phyloP scores from a whole-genome alignment of 139 green algal species.

The Raphidocelis subcapitata region DNA sequence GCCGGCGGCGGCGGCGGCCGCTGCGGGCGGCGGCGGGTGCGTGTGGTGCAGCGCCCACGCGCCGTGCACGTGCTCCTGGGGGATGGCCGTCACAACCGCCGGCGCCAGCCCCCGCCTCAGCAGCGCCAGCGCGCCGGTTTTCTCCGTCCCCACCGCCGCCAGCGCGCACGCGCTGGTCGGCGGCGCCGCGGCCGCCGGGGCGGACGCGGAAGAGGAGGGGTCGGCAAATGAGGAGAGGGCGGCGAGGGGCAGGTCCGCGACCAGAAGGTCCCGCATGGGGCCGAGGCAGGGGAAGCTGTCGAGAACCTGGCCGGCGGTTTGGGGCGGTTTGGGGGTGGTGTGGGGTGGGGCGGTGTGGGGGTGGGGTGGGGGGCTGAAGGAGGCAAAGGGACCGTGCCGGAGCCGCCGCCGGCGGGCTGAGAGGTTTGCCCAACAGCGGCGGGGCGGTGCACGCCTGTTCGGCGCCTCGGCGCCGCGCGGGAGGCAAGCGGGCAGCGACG shows the following conservation, averaged over 20 bases:
- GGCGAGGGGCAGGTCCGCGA: conserved; percentile 20
- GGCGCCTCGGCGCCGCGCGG: too few species aligned
- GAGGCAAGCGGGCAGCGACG: too few species aligned
- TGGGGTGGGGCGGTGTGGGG: too few species aligned
- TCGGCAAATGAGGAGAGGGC: conserved; percentile 3
- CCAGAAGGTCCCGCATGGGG: conserved; percentile 57
- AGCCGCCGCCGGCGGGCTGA: too few species aligned
- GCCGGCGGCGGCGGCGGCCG: not conserved
- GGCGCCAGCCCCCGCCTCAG: conserved; percentile 66
- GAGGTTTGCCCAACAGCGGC: too few species aligned
- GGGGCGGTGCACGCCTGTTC: too few species aligned
- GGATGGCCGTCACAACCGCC: conserved; percentile 78
- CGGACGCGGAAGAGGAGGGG: conserved; percentile 5
- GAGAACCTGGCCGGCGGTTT: conserved; percentile 43
- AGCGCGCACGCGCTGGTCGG: conserved; percentile 35
- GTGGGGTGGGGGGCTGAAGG: too few species aligned
- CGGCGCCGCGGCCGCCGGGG: not conserved
- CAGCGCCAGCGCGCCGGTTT: conserved; percentile 73
- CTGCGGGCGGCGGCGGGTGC: too few species aligned
- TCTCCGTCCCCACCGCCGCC: conserved; percentile 61
- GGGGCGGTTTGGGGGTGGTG: too few species aligned
- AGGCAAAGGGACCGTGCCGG: too few species aligned
- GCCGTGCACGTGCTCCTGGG: conserved; percentile 46
- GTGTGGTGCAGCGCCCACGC: conserved; percentile 78
- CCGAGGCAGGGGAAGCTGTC: conserved; percentile 67